phyloP scores from a whole-genome alignment of 1,139 yeast genomes.

The Blastobotrys elegans region DNA sequence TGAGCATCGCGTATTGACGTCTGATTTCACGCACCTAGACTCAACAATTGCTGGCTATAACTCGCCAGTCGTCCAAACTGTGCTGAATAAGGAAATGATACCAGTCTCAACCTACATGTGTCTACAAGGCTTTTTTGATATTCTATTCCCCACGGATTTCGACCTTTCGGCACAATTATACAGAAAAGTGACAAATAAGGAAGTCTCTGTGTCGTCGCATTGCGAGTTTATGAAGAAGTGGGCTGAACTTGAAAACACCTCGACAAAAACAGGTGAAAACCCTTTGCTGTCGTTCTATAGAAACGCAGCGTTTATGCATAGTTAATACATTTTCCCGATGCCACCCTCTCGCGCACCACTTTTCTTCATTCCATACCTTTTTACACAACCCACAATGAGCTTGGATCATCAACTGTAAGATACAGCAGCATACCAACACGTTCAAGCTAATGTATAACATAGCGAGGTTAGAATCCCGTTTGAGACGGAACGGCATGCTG shows the following conservation, averaged over 20 bases:
- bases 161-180: conserved; percentile 57
- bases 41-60: conserved; percentile 61
- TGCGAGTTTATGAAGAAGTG: conserved; percentile 60
- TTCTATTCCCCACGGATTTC: conserved; percentile 83
- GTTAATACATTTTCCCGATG: conserved; percentile 25
- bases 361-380: background rate
- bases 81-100: conserved; percentile 61
- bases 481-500: conserved; percentile 52
- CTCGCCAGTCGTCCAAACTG: conserved; percentile 82
- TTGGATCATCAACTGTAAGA: conserved; percentile 10
- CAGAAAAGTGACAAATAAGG: conserved; percentile 58
- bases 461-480: conserved; percentile 54
- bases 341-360: background rate
- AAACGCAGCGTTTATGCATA: conserved; percentile 70
- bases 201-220: conserved; percentile 54
- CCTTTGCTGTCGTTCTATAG: conserved; percentile 80
- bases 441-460: background rate
- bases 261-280: conserved; percentile 73
- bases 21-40: conserved; percentile 68
- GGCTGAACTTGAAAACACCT: conserved; percentile 67
- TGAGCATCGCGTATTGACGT: conserved; percentile 62
- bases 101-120: conserved; percentile 74
- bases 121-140: conserved; percentile 79
- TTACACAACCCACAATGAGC: background rate
- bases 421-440: background rate